Conservation (phyloP, 164 flowering plant species). For the Nymphaea thermarum region DNA sequence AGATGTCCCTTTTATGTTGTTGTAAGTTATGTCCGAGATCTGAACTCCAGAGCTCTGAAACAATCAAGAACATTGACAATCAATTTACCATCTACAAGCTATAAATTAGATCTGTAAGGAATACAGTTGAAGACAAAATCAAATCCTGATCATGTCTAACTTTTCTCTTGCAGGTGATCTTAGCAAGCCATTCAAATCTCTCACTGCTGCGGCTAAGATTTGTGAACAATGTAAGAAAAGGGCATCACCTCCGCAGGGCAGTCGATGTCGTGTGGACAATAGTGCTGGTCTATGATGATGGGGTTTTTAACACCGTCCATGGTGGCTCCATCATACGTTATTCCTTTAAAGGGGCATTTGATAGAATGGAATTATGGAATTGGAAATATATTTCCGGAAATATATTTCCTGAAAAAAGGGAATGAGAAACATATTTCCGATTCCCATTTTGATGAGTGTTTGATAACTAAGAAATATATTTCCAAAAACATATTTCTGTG, state of each 20-base stretch:
- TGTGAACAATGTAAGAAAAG: not conserved
- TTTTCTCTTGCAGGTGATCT: not conserved
- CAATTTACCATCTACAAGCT: not conserved
- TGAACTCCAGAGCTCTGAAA: slow-evolving; percentile 15
- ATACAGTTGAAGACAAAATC: not conserved
- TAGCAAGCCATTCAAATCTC: not conserved
- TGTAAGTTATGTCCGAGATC: slow-evolving; percentile 16
- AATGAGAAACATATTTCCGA: no score
- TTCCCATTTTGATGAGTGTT: no score
- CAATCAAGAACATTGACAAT: not conserved
- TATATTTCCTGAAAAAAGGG: no score
- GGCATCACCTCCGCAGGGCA: slow-evolving; percentile 51
- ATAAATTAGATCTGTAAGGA: not conserved
- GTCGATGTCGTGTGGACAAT: slow-evolving; percentile 36
- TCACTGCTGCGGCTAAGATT: not conserved
- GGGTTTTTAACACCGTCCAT: slow-evolving; percentile 50
- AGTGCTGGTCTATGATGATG: slow-evolving; percentile 59
- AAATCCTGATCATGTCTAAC: not conserved
- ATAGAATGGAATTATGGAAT: no score
- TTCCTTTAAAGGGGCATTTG: no score
- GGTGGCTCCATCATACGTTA: slow-evolving; percentile 28
- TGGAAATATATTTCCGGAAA: no score
- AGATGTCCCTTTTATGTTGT: slow-evolving; percentile 16
- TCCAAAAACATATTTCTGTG: no score
- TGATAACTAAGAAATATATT: no score